Evolutionary conservation across 345 rosid genomes (phyloP).

Genomic region (Eucalyptus erythrocorys): DNA sequence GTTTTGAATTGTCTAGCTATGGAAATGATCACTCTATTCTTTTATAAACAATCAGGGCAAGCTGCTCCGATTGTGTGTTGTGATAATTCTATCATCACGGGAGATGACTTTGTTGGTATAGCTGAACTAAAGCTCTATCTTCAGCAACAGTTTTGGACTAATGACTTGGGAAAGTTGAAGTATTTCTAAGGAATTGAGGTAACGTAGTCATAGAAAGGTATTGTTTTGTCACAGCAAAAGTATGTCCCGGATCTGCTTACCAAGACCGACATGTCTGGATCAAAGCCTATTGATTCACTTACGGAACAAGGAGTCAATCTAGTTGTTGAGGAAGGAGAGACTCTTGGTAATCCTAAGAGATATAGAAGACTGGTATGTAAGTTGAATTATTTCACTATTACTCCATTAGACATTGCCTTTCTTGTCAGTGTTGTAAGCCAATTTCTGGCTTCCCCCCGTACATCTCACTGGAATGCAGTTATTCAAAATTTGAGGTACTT

Average conservation of each 20-base stretch:
- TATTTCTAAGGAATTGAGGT: background rate
- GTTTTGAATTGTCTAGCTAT: background rate
- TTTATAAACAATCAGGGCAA: background rate
- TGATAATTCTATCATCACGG: background rate
- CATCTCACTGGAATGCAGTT: background rate
- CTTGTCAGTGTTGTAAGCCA: background rate
- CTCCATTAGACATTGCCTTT: background rate
- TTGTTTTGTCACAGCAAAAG: background rate
- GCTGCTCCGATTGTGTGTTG: background rate
- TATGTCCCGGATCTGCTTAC: background rate
- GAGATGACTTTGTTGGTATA: background rate
- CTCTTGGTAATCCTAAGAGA: background rate
- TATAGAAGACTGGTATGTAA: background rate
- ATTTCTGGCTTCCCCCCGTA: background rate
- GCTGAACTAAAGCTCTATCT: background rate
- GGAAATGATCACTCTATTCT: background rate
- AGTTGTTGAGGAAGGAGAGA: background rate
- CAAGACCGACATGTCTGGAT: accelerated
- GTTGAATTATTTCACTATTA: background rate
- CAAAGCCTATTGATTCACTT: background rate
- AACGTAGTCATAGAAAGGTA: background rate
- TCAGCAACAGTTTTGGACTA: background rate
- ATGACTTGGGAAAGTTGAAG: background rate
- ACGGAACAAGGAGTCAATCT: background rate
- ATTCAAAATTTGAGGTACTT: background rate